Base-by-base conservation (phyloP, 805 yeast genomes). In the Isabelozyma gotoi region DNA sequence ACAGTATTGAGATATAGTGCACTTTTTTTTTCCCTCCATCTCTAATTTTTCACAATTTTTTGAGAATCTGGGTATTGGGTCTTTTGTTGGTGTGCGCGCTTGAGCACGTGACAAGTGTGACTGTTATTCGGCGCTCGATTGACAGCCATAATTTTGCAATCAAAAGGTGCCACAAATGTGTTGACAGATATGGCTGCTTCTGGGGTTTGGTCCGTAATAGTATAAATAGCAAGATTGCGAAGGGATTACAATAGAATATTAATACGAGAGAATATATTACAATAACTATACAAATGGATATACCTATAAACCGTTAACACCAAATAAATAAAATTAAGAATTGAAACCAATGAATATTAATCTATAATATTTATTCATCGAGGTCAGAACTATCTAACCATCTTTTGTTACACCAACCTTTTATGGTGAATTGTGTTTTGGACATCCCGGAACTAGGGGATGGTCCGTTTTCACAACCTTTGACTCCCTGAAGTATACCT, bases 381-480 rank as follows among this genome's bases (percentile, higher is more conserved):
- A 14, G 17, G 17, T 32, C 34, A 14, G 17, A 32, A 16, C 8
- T 14, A 36, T 47, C 47, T 20, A 68, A 39, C 81, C 81, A 77
- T 41, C 78, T 52, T 40, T 67, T 55, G 48, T 76, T 70, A 44
- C 67, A 63, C 80, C 81, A 77, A 5, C 80, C 80, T 49, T 71
- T 74, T 14, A 73, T 76, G 11, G 80, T 76, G 48, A 68, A 77
- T 50, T 77, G 82, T 29, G 64, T 50, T 41, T 53, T 60, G n/a
- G 74, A 59, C 12, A 63, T 58, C 3, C 74, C 74, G 10, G 68
- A 60, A 33, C 57, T 64, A 4, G 76, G 74, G 6, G 69, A 63
- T 35, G 52, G 44, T 2, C 69, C 70, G 47, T 71, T 66, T 12
- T 46, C 51, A 32, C 48, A 36, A 10, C 36, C 33, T 27, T 45